Percentiles rank a stretch among this genome's conserved stretches.
phyloP scores from a whole-genome alignment of 1,284 basidiomycete genomes.

The Acaromyces ingoldii region DNA sequence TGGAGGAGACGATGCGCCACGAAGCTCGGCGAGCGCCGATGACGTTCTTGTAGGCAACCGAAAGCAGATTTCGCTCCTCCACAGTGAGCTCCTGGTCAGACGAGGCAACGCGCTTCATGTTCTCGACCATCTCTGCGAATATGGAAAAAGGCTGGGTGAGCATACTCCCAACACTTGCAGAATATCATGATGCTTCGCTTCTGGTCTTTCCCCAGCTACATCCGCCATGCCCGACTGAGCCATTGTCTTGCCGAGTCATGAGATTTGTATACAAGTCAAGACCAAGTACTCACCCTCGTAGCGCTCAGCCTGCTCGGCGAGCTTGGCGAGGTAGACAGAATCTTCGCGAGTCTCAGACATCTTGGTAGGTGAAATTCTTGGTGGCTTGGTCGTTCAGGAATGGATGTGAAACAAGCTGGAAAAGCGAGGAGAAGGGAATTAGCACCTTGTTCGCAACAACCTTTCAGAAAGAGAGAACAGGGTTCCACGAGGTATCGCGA shows the following conservation, averaged over 20 bases:
- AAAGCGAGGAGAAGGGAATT: background rate
- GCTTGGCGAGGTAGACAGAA: conserved; percentile 52
- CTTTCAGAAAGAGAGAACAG: background rate
- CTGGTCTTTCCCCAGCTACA: too few species aligned
- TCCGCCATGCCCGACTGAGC: too few species aligned
- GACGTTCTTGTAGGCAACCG: conserved; percentile 99
- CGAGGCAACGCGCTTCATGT: conserved; percentile 52
- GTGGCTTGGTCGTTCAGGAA: background rate
- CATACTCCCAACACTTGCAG: background rate
- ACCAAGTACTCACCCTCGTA: conserved; percentile 51
- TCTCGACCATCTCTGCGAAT: conserved; percentile 50
- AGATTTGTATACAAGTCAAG: too few species aligned
- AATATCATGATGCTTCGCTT: background rate
- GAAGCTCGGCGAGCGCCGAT: conserved; percentile 98
- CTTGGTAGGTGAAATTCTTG: conserved; percentile 8
- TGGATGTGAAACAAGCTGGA: background rate
- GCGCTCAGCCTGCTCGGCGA: conserved; percentile 52
- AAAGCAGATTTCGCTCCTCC: conserved; percentile 97
- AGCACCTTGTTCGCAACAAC: background rate
- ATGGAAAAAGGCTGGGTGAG: background rate
- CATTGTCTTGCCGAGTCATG: too few species aligned
- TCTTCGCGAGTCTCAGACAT: conserved; percentile 50
- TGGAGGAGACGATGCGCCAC: conserved; percentile 98
- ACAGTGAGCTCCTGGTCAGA: conserved; percentile 73
- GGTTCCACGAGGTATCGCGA: background rate